Evolutionary conservation across 495 filamentous ascomycete species (phyloP), one percentile per base, ranked within the genome.

Genomic region (Entonaema liquescens): DNA sequence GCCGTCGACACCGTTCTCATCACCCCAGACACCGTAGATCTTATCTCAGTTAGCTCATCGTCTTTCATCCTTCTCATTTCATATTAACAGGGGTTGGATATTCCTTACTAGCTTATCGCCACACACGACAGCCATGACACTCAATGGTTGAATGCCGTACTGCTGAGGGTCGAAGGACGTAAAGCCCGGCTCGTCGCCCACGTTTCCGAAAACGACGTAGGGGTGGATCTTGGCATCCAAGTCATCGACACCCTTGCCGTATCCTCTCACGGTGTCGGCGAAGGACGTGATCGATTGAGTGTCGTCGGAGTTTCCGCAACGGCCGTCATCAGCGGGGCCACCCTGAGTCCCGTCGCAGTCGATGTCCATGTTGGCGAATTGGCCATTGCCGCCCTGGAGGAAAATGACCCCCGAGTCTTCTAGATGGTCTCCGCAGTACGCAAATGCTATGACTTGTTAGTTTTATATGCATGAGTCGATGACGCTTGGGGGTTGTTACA

Each of bases 21-120:
- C 89, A 15, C 87, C 89, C 89, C 87, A 90, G 59, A 92, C 77
- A n/a, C 86, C 88, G 68, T 90, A 91, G 44, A 89, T 77, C 82
- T 88, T 56, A 29, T 15, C 25, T 26, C 3, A 13, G n/a, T 67
- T 59, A 67, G 69, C 21, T 65, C 15, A 31, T 28, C 21, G 21
- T 38, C 5, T 9, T 9, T 53, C 17, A 29, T 25, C 17, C 6
- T 38, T 38, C 13, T 38, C 13, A 1, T 15, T 47, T 13, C 0
- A 21, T 11, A 3, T 47, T 21, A 11, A 11, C 5, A 5, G 33
- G 8, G 21, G 36, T 9, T 9, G 4, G 28, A 1, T 31, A 4
- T 15, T 54, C 3, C 77, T 63, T 75, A 89, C 86, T 71, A 90
- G 65, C 70, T 89, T 72, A 23, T 79, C 76, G 13, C 80, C 80